Evolutionary conservation across 139 green algal genomes (phyloP).

Genomic region (Coelastrella sp.): DNA sequence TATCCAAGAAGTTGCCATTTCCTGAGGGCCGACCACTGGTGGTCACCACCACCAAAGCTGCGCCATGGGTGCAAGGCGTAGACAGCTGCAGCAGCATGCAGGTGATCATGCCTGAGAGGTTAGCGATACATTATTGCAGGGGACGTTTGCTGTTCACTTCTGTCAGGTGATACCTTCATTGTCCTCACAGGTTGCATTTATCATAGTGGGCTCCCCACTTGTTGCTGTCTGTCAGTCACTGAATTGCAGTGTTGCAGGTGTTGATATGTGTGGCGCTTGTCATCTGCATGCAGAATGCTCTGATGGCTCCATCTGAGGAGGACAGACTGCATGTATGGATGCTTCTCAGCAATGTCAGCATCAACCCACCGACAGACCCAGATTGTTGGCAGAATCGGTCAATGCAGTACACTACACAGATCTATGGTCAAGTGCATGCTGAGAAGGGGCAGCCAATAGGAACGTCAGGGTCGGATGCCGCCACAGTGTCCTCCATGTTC

Average conservation of each 20-base stretch:
- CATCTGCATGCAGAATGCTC: not conserved
- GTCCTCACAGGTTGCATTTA: no score
- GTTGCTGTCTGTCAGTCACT: no score
- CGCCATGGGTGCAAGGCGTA: not conserved
- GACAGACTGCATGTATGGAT: constrained; percentile 28
- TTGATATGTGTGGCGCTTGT: no score
- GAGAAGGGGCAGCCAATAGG: not conserved
- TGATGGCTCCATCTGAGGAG: not conserved
- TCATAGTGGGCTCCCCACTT: no score
- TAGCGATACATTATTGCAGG: no score
- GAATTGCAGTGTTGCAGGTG: not conserved
- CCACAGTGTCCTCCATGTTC: not conserved
- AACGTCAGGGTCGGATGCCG: not conserved
- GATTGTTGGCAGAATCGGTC: constrained; percentile 2
- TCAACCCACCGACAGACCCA: not conserved
- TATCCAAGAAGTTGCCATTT: not conserved
- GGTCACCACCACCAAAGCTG: not conserved
- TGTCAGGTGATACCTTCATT: no score
- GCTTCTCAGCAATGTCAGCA: constrained; percentile 12
- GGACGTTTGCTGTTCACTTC: no score
- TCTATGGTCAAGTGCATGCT: not conserved
- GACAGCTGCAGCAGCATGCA: constrained; percentile 13
- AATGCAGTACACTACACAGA: not conserved
- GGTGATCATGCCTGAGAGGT: not conserved
- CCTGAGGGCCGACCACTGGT: not conserved